These are phyloP conservation scores for Borovskyia barvae DNA, from an alignment of 208 protist species.

Conservation along the genomic window DNA sequence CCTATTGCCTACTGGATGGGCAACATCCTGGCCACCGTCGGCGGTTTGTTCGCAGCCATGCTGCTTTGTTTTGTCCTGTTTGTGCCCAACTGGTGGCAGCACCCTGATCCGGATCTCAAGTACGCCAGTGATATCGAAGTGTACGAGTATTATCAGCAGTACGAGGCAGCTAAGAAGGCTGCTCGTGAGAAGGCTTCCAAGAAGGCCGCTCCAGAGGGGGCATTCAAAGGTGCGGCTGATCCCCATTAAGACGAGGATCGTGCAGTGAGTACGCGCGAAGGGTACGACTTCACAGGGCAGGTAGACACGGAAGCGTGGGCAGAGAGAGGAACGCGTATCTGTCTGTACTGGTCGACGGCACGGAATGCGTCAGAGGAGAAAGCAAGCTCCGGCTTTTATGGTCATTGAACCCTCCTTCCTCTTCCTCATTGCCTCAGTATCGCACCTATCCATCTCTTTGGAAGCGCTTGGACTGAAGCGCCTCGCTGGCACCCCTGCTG, in stretches of 20 bases:
- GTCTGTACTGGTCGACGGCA: no score
- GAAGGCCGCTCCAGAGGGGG: background rate
- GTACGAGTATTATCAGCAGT: conserved; percentile 57
- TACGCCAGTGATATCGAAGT: conserved; percentile 57
- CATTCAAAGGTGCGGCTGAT: background rate
- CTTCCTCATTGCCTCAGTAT: no score
- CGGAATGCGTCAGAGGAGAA: no score
- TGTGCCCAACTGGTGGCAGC: conserved; percentile 80
- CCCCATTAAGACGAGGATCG: background rate
- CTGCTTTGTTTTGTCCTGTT: conserved; percentile 47
- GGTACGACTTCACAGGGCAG: no score
- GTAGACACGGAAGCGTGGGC: no score
- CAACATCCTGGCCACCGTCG: conserved; percentile 52
- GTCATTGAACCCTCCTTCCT: no score
- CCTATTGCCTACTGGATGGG: conserved; percentile 53
- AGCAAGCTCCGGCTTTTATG: no score
- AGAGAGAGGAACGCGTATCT: no score
- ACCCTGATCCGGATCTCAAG: conserved; percentile 45
- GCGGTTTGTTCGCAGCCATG: conserved; percentile 28
- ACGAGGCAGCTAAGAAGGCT: conserved; percentile 29
- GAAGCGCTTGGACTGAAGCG: no score
- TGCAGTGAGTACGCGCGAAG: no score
- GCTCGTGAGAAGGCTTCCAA: background rate
- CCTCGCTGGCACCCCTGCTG: no score
- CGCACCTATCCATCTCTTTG: no score